Evolutionary conservation across 176 grass and related monocot genomes (phyloP), one percentile per base, ranked within the genome.

Genomic region (Tillandsia fasciculata): DNA sequence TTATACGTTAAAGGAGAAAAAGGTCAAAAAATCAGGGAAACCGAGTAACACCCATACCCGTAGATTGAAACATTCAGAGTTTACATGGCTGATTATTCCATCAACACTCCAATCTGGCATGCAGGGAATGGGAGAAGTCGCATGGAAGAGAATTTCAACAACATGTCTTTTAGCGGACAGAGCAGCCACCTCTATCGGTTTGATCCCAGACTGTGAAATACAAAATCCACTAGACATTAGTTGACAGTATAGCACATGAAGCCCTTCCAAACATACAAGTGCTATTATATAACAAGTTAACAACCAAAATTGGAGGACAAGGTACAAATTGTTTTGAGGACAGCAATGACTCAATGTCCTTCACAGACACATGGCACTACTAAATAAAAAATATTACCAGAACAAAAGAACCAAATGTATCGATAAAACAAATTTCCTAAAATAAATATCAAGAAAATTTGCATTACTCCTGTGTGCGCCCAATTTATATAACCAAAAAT

Each of bases 81-180:
- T 49, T 12, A 69, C 81, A 72, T 15, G 20, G 68, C 18, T 13
- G 49, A 78, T 73, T 64, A 83, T 73, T 18, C 81, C 81, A 78
- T 83, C 74, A 78, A 68, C 76, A 15, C 70, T 83, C 64, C 75
- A 78, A 64, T 78, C 74, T 69, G 53, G 69, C 8, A 74, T 1
- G 54, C 48, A 69, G 27, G 64, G 75, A 69, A 83, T 67, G 67
- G 49, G 64, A 54, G 70, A 78, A 64, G 76, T 76, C 57, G 2
- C 26, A 75, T 72, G 65, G 73, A 86, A 78, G 10, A 86, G 29
- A 51, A 78, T 82, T 78, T 86, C 64, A 12, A 86, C 79, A 66
- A 68, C 29, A 48, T 73, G 78, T 54, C 63, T 70, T 65, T 74
- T 49, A 48, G 61, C 70, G 29, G 8, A 48, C 72, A 26, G 4